Conservation (phyloP, 2,329 filamentous ascomycete species). For the Bipolaris victoriae region DNA sequence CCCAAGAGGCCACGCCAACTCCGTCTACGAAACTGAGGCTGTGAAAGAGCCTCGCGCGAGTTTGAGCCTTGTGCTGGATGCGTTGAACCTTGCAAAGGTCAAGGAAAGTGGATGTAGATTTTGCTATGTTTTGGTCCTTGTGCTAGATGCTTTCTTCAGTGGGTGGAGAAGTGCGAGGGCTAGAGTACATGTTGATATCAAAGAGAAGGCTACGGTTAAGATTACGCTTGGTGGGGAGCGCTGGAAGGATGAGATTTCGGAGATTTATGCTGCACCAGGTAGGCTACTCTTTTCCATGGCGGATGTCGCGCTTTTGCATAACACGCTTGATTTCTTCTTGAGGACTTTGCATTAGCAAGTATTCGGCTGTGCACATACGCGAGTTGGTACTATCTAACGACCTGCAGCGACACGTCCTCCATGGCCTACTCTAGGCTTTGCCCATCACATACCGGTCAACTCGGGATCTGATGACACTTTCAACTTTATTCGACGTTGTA, state of each 20-base stretch:
- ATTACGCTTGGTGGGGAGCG: constrained; percentile 31
- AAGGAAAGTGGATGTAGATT: constrained; percentile 37
- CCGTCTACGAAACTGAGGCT: constrained; percentile 28
- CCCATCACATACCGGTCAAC: constrained; percentile 37
- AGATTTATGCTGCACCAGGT: constrained; percentile 41
- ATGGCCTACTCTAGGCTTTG: constrained; percentile 40
- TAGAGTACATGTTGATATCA: constrained; percentile 33
- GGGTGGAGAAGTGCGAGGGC: constrained; percentile 32
- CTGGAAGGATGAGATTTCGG: constrained; percentile 31
- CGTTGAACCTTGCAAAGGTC: constrained; percentile 27
- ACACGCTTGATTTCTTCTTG: background rate
- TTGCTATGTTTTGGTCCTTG: constrained; percentile 35
- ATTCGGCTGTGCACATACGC: background rate
- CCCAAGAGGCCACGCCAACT: constrained; percentile 33
- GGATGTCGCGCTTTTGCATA: background rate
- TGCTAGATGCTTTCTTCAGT: constrained; percentile 37
- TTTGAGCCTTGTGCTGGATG: constrained; percentile 37
- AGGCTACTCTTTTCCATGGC: constrained; percentile 13
- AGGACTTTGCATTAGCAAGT: no score
- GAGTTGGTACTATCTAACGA: constrained; percentile 13
- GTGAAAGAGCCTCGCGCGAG: constrained; percentile 24
- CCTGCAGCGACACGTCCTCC: constrained; percentile 34
- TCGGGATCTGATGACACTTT: constrained; percentile 44
- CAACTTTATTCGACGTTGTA: constrained; percentile 40
- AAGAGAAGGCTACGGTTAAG: constrained; percentile 37